Evolutionary conservation across 495 filamentous ascomycete species (phyloP).

Genomic region (Xylaria flabelliformis): DNA sequence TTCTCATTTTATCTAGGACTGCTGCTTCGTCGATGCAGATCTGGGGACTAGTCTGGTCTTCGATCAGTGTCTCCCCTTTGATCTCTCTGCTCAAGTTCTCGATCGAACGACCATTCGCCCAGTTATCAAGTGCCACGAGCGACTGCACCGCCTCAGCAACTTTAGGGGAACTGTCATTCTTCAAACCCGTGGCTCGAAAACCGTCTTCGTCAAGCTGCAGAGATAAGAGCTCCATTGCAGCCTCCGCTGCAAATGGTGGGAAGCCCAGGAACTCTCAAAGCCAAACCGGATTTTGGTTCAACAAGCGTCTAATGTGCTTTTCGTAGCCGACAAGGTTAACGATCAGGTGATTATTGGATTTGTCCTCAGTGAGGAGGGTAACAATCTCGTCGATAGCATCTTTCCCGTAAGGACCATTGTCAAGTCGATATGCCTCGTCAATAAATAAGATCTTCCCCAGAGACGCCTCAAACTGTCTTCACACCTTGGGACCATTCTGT

Average conservation of each 20-base stretch:
- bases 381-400: slow-evolving; percentile 77
- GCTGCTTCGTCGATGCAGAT: neutral
- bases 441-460: slow-evolving; percentile 68
- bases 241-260: neutral
- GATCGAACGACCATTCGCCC: slow-evolving; percentile 1
- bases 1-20: neutral
- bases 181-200: neutral
- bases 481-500: slow-evolving; percentile 66
- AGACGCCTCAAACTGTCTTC: slow-evolving; percentile 59
- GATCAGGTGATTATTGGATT: slow-evolving; percentile 66
- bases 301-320: slow-evolving; percentile 57
- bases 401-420: slow-evolving; percentile 60
- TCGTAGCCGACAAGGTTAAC: slow-evolving; percentile 77
- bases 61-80: neutral
- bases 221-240: neutral
- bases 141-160: neutral
- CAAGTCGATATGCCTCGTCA: slow-evolving; percentile 69
- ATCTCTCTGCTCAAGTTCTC: slow-evolving; percentile 38
- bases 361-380: slow-evolving; percentile 66
- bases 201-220: neutral
- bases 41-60: neutral
- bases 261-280: neutral
- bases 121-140: neutral
- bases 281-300: slow-evolving; percentile 8
- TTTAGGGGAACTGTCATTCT: neutral